These are phyloP conservation scores for Spathaspora arborariae DNA, from an alignment of 805 yeast genomes.

Conservation along the genomic window DNA sequence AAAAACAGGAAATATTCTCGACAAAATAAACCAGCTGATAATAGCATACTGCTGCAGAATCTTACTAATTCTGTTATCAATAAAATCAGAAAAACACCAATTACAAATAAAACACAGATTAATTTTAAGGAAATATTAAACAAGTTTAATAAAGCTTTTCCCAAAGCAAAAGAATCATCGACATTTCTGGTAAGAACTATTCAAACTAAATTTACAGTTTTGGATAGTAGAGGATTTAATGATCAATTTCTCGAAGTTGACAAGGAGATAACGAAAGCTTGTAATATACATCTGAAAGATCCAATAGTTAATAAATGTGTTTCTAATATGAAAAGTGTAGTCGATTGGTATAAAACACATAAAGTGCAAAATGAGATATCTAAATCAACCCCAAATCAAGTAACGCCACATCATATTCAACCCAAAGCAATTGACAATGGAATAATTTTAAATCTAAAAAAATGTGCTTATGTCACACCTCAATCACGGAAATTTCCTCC, in stretches of 20 bases:
- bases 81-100: not conserved
- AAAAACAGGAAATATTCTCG: not conserved
- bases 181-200: not conserved
- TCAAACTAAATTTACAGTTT: conserved; percentile 2
- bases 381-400: not conserved
- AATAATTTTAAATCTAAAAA: not conserved
- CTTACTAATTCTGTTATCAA: not conserved
- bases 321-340: not conserved
- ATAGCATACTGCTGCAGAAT: not conserved
- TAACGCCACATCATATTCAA: not conserved
- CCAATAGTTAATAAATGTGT: conserved; percentile 1
- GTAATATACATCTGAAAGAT: conserved; percentile 1
- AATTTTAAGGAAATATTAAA: not conserved
- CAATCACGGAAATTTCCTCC: not conserved
- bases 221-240: conserved; percentile 6
- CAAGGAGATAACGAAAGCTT: not conserved
- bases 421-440: not conserved
- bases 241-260: conserved; percentile 1
- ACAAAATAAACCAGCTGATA: not conserved
- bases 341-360: conserved; percentile 6
- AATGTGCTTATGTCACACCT: not conserved
- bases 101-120: not conserved
- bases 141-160: not conserved
- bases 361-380: not conserved
- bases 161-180: not conserved